Evolutionary conservation across 1,139 yeast genomes (phyloP).

Genomic region (Pichia sp.): DNA sequence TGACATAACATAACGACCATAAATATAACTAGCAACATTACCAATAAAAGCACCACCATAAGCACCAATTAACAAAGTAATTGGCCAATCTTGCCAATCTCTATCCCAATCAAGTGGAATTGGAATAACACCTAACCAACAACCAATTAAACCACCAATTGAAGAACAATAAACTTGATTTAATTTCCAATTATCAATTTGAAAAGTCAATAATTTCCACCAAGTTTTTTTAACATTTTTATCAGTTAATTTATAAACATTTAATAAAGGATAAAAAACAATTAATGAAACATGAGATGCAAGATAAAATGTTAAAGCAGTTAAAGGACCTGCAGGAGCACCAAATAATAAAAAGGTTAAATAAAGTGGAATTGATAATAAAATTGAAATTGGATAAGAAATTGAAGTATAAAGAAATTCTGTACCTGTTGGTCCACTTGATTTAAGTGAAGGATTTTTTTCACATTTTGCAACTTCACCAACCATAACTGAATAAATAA

Average conservation of each 20-base stretch:
- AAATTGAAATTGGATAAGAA: conserved; percentile 34
- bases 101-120: conserved; percentile 98
- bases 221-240: conserved; percentile 28
- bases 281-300: conserved; percentile 62
- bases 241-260: conserved; percentile 36
- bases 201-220: conserved; percentile 26
- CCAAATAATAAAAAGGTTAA: conserved; percentile 64
- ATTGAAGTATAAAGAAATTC: conserved; percentile 24
- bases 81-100: conserved; percentile 98
- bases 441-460: conserved; percentile 10
- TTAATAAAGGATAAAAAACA: conserved; percentile 57
- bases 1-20: conserved; percentile 30
- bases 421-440: conserved; percentile 21
- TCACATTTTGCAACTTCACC: conserved; percentile 14
- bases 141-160: conserved; percentile 57
- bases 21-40: conserved; percentile 28
- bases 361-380: conserved; percentile 49
- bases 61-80: conserved; percentile 76
- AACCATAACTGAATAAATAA: conserved; percentile 16
- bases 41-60: conserved; percentile 69
- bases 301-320: conserved; percentile 55
- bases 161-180: conserved; percentile 39
- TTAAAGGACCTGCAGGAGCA: conserved; percentile 63
- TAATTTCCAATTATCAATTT: conserved; percentile 25
- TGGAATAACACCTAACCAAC: conserved; percentile 91